A percentile compares a stretch with the other conserved stretches of the same genome.
phyloP scores from a whole-genome alignment of 2,329 filamentous ascomycete species.

The Claviceps sp. region DNA sequence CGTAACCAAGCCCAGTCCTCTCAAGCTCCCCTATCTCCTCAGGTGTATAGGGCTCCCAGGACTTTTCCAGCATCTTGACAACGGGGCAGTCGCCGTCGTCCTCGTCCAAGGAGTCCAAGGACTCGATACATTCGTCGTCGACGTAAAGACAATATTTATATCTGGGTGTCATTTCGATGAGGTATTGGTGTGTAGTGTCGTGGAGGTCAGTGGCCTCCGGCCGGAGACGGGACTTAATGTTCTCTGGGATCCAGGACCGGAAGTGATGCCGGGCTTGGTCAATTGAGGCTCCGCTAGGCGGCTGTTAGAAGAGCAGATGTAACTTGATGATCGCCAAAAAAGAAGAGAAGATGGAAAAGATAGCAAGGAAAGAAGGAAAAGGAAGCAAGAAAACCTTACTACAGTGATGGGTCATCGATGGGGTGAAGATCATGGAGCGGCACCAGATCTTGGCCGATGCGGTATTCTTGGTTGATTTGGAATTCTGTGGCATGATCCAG shows the following conservation, averaged over 20 bases:
- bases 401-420: neutral
- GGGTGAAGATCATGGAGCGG: neutral
- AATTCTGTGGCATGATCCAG: no score
- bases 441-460: no score
- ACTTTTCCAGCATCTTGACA: neutral
- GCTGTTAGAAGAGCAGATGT: neutral
- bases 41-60: neutral
- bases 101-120: neutral
- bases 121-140: neutral
- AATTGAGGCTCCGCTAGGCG: slow-evolving; percentile 1
- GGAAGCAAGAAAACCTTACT: neutral
- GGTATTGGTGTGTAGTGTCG: neutral
- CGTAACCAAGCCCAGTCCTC: no score
- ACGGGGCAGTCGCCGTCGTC: neutral
- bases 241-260: slow-evolving; percentile 1
- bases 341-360: neutral
- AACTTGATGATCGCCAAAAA: no score
- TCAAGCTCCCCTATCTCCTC: no score
- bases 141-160: neutral
- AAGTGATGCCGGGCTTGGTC: slow-evolving; percentile 1
- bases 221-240: neutral
- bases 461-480: no score
- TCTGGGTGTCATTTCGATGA: neutral
- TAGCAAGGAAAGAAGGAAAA: no score
- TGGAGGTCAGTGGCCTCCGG: neutral